phyloP scores from a whole-genome alignment of 2,329 filamentous ascomycete genomes.

The Cordyceps javanica region DNA sequence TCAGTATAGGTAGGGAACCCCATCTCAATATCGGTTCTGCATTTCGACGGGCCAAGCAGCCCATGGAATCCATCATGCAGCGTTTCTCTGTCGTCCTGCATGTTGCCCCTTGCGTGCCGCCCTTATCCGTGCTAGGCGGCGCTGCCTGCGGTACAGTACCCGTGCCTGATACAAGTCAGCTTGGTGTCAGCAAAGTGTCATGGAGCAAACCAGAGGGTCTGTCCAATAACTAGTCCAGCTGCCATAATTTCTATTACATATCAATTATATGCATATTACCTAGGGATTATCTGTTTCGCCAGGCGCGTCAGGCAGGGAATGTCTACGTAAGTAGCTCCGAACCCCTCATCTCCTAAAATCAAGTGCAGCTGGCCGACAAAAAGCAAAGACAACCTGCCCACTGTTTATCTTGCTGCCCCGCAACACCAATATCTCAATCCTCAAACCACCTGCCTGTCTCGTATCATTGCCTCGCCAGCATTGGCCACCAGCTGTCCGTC shows the following conservation, averaged over 20 bases:
- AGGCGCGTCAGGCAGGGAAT: too few relatives aligned
- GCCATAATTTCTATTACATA: neutral
- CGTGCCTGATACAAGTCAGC: neutral
- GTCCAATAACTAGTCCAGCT: neutral
- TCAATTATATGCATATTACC: too few relatives aligned
- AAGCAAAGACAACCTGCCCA: neutral
- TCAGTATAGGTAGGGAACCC: too few relatives aligned
- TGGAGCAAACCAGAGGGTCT: neutral
- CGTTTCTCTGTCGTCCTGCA: too few relatives aligned
- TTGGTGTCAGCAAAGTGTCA: neutral
- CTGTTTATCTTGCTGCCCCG: conserved; percentile 1
- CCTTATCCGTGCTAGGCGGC: neutral
- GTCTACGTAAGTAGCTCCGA: too few relatives aligned
- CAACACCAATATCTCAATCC: neutral
- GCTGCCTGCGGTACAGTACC: conserved; percentile 10
- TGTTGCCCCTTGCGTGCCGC: too few relatives aligned
- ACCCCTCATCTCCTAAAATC: neutral
- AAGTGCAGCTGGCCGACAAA: neutral
- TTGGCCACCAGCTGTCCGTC: neutral
- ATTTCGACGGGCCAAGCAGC: neutral
- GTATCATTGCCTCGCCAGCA: neutral
- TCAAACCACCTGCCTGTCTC: conserved; percentile 6
- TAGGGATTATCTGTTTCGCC: too few relatives aligned
- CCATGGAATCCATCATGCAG: neutral
- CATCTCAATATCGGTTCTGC: neutral